Base-by-base conservation (phyloP, 176 grass and related monocot genomes). In the Paspalum notatum region DNA sequence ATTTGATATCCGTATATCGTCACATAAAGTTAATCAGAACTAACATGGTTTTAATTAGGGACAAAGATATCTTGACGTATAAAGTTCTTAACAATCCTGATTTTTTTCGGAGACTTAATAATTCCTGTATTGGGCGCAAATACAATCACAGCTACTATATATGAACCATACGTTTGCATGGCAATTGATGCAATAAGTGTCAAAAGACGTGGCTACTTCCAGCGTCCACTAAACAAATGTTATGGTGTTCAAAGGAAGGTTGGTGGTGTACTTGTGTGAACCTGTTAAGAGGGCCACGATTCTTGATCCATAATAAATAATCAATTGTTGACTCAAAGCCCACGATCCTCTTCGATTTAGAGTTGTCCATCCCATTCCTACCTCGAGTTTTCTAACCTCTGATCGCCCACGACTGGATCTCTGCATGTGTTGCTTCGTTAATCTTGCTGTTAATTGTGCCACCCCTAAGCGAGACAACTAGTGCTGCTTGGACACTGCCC, bases 311-410 rank as follows among this genome's bases (percentile, higher is more conserved):
- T 72, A 80, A 50, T 83, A 52, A 61, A 26, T 1, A 86, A 83
- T 5, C 62, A 80, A 55, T 37, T 72, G 62, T 87, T 90, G 84
- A 94, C 94, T 90, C 58, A 22, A 80, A 75, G 66, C 7, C 78
- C 21, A 81, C 15, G 67, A 76, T 55, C 86, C 17, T 80, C 70
- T 76, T 86, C 82, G 60, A 12, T 54, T 91, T 82, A 85, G 82
- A 93, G 84, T 64, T 85, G 74, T 87, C 77, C 73, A 59, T 50
- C 63, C 70, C 54, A 39, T 76, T 77, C 47, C 38, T 32, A 66
- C 40, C 62, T 12, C 74, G 56, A 53, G 54, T 89, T 65, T 80
- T 86, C 46, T 82, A 66, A 12, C 69, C 54, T 74, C 81, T 66
- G 37, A 71, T 53, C 40, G 20, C 66, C 26, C 76, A 67, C 84